phyloP scores from a whole-genome alignment of 352 stramenopile genomes.

The Pythium rishiriense region DNA sequence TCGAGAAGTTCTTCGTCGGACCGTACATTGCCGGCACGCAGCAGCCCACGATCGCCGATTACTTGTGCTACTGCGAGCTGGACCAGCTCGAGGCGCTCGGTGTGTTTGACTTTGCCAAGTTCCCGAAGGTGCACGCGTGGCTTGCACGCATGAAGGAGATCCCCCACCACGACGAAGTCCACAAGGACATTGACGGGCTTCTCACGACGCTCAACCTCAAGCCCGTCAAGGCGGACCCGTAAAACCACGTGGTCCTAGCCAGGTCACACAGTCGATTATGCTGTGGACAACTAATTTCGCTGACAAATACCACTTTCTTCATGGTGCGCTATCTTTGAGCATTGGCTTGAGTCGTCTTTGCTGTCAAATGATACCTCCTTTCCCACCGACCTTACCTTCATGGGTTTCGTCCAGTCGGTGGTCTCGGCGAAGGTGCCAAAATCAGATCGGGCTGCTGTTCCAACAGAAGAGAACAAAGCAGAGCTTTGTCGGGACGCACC shows the following conservation, averaged over 20 bases:
- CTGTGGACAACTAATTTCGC: no score
- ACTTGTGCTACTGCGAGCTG: slow-evolving; percentile 56
- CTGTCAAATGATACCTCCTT: no score
- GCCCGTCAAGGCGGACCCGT: not conserved
- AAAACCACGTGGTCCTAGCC: no score
- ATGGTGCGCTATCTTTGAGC: not conserved
- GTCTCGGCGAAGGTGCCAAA: slow-evolving; percentile 30
- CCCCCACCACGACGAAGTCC: slow-evolving; percentile 31
- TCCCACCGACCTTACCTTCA: no score
- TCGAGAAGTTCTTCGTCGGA: slow-evolving; percentile 38
- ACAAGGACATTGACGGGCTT: slow-evolving; percentile 25
- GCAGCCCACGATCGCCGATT: slow-evolving; percentile 61
- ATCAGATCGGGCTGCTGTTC: slow-evolving; percentile 41
- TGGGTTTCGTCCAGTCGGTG: slow-evolving; percentile 14
- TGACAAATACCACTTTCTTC: not conserved
- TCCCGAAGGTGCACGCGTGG: slow-evolving; percentile 19
- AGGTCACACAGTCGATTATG: no score
- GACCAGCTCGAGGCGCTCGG: slow-evolving; percentile 61
- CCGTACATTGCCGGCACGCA: slow-evolving; percentile 50
- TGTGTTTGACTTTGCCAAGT: slow-evolving; percentile 39
- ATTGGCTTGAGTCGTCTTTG: slow-evolving; percentile 13
- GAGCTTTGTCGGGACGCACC: no score
- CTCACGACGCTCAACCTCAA: slow-evolving; percentile 4
- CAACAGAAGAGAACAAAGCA: not conserved
- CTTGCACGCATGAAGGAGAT: slow-evolving; percentile 27